Conservation (phyloP, 495 filamentous ascomycete species). For the Massariosphaeria phaeospora region DNA sequence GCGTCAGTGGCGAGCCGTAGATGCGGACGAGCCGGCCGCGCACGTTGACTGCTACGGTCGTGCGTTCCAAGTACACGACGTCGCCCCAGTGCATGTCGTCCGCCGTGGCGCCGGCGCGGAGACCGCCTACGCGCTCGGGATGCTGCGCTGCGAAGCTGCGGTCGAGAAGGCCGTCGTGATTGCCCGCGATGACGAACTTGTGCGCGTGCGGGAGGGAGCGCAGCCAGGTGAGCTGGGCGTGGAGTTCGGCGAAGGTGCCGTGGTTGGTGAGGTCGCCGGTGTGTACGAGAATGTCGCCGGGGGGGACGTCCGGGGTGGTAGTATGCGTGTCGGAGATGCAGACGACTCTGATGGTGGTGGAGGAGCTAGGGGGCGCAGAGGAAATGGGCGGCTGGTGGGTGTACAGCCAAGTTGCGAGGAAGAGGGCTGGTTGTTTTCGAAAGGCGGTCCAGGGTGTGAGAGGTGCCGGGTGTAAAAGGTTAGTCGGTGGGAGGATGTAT, state of each 20-base stretch:
- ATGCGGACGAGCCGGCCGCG: slow-evolving; percentile 41
- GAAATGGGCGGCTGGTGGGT: background rate
- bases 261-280: slow-evolving; percentile 74
- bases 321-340: slow-evolving; percentile 87
- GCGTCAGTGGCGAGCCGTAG: slow-evolving; percentile 60
- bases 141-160: slow-evolving; percentile 29
- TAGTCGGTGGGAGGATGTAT: background rate
- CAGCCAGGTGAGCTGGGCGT: slow-evolving; percentile 70
- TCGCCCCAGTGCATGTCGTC: slow-evolving; percentile 49
- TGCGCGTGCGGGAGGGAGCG: slow-evolving; percentile 60
- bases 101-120: slow-evolving; percentile 28
- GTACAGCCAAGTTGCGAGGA: background rate
- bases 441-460: background rate
- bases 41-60: slow-evolving; percentile 37
- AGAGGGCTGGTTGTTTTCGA: background rate
- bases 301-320: slow-evolving; percentile 54
- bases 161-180: slow-evolving; percentile 82
- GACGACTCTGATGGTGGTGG: slow-evolving; percentile 74
- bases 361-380: slow-evolving; percentile 32
- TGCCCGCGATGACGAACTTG: slow-evolving; percentile 82
- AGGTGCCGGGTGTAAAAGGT: background rate
- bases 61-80: slow-evolving; percentile 58
- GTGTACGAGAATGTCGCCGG: slow-evolving; percentile 81
- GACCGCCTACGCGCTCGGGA: slow-evolving; percentile 14
- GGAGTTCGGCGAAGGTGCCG: slow-evolving; percentile 66